These are phyloP conservation scores for Fusarium buxicola DNA, from an alignment of 2,329 filamentous ascomycete genomes.

Conservation along the genomic window DNA sequence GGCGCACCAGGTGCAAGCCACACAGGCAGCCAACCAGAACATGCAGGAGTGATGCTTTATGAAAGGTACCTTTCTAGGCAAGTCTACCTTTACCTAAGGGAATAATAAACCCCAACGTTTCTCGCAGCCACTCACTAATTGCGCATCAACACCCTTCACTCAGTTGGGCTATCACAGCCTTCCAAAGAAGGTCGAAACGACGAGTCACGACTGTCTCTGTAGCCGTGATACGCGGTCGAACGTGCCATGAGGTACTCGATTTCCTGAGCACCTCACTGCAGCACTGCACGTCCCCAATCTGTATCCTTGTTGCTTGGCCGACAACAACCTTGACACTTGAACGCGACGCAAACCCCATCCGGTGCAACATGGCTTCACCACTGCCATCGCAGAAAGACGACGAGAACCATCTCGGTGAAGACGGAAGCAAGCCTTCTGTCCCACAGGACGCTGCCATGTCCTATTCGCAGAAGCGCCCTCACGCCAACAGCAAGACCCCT, in stretches of 20 bases:
- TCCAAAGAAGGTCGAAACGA: background rate
- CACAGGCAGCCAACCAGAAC: slow-evolving; percentile 39
- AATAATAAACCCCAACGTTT: background rate
- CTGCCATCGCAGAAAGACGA: slow-evolving; percentile 32
- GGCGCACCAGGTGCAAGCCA: slow-evolving; percentile 42
- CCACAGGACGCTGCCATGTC: slow-evolving; percentile 38
- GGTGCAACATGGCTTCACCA: slow-evolving; percentile 36
- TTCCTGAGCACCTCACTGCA: slow-evolving; percentile 3
- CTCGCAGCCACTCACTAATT: too few relatives aligned
- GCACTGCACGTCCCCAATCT: slow-evolving; percentile 13
- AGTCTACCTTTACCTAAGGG: background rate
- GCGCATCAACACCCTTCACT: too few relatives aligned
- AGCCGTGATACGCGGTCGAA: background rate
- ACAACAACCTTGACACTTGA: slow-evolving; percentile 27
- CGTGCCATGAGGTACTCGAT: background rate
- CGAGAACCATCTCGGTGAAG: slow-evolving; percentile 28
- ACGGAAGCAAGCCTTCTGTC: slow-evolving; percentile 20
- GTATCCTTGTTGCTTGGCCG: slow-evolving; percentile 39
- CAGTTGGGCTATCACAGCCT: too few relatives aligned
- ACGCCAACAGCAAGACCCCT: slow-evolving; percentile 50
- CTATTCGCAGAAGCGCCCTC: slow-evolving; percentile 35
- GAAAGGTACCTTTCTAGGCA: too few relatives aligned
- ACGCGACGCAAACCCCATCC: slow-evolving; percentile 16
- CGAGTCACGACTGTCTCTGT: background rate
- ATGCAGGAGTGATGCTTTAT: slow-evolving; percentile 14